Evolutionary conservation across 2,329 filamentous ascomycete species (phyloP), one percentile per base, ranked within the genome.

Genomic region (Microsporum ferrugineum): DNA sequence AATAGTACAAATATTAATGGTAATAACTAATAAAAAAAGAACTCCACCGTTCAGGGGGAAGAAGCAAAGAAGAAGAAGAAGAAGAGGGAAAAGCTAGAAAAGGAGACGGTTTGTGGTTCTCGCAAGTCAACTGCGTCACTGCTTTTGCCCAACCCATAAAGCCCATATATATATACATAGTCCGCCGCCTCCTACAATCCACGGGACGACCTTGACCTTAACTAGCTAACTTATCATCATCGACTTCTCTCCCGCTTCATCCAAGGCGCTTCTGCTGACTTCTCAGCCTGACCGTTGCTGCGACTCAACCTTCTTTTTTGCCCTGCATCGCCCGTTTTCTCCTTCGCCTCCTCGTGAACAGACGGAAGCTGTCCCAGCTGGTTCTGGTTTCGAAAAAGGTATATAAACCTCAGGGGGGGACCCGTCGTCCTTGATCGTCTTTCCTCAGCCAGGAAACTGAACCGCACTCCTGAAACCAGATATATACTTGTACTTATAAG

Each of bases 341-440:
- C 51, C 51, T 55, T n/a, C 12, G 51, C 51, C 51, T 36, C 45
- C 31, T 6, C 51, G 51, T 55, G 51, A 55, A 17, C 51, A 29
- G n/a, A 23, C 31, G 31, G 33, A 33, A 10, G 31, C 51, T 34
- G 8, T 33, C 51, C 51, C 67, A 68, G 68, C 71, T 71, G 70
- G 69, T 65, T 67, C 67, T 69, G 67, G 66, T 70, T 63, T 34
- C 34, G 39, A 31, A 57, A 56, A 41, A 34, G 34, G 6, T 43
- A 41, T 55, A 55, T 55, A 55, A 55, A 55, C 14, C 27, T 29
- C 33, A 33, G 33, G 29, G 51, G 31, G 39, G 39, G 39, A 36
- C 34, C 34, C 39, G n/a, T 43, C 39, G 39, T n/a, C 39, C 51
- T n/a, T 34, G 14, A 55, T 55, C 51, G 6, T 43, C 39, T 5